Evolutionary conservation across 1,139 yeast genomes (phyloP), one percentile per base, ranked within the genome.

Genomic region (Hyphopichia khmerensis): DNA sequence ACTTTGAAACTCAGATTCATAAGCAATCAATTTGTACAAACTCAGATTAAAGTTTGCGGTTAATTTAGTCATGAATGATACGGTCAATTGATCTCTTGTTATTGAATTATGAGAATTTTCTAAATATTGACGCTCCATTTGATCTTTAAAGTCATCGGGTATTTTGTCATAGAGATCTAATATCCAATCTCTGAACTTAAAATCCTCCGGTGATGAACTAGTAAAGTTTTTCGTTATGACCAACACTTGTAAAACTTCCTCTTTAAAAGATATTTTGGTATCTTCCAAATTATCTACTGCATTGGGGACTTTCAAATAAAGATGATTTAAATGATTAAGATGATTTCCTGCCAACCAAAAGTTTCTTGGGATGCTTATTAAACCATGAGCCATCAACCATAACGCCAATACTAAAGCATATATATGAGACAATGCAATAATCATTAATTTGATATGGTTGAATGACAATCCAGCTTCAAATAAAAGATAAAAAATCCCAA

Each of bases 371-470:
- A 87, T 70, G 41, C 77, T 75, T 19, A 86, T 79, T 42, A 87
- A 62, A 0, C 96, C 96, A 57, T 87, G 93, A 1, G 93, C 88
- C 87, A 88, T 82, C 43, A 88, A 67, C 95, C 95, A 87, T 26
- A 87, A 70, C 1, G 95, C 91, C 37, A 88, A 59, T 2, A 84
- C 72, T 56, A 88, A 72, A 0, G 95, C 79, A 59, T 87, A 88
- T n/a, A 87, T 81, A 59, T 88, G 95, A 1, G 95, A 80, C 24
- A 87, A 56, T 0, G 95, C 93, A 49, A 88, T 85, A 14, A 85
- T 73, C 66, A 87, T 74, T 39, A 84, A 73, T 57, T 84, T 85
- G 55, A 87, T 65, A 38, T 84, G 79, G 38, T 62, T 60, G 44
- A 80, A 64, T 3, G 79, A 70, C 39, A 87, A 69, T 3, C 91